Evolutionary conservation across 306 rosid genomes (phyloP), one percentile per base, ranked within the genome.

Genomic region (Trifolium fragiferum): DNA sequence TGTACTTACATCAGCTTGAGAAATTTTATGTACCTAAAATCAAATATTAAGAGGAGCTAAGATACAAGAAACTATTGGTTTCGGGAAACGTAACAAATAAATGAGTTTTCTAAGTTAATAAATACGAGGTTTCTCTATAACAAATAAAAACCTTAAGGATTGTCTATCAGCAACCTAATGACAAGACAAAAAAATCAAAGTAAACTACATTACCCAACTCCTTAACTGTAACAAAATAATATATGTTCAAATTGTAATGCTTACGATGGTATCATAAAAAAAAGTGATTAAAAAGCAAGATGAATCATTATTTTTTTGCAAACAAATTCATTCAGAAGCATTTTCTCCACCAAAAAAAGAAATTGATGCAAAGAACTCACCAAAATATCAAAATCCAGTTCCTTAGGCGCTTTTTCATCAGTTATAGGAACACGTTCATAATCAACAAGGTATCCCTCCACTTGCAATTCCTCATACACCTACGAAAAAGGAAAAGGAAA

Each of bases 391-490:
- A 93, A 93, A 86, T 93, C 98, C 68, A 63, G 57, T 76, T 87
- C 98, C 79, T 93, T 88, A 2, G 98, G 98, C 14, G 98, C 71
- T 80, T 93, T 93, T 85, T 93, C 98, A 85, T 93, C 98, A 71
- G 98, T 93, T 81, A 93, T 47, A 49, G 98, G 98, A 74, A 93
- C 93, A 10, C 98, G 98, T 76, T 93, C 98, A 79, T 93, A 93
- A 81, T 87, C 96, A 75, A 93, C 97, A 55, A 84, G 96, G 82
- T 90, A 89, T 65, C 98, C 93, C 67, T 82, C 89, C 71, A 25
- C 66, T 81, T 93, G 97, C 74, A 89, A 80, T 75, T 89, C 97
- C 82, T 87, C 82, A 41, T 93, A 93, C 78, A 93, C 98, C 98
- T 93, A 81, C 54, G 68, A 37, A 66, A 77, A 53, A 44, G 50